Percentiles rank a stretch among this genome's conserved stretches.
Evolutionary conservation across 2,329 filamentous ascomycete genomes (phyloP).

Genomic region (Diplodia scrobiculata): DNA sequence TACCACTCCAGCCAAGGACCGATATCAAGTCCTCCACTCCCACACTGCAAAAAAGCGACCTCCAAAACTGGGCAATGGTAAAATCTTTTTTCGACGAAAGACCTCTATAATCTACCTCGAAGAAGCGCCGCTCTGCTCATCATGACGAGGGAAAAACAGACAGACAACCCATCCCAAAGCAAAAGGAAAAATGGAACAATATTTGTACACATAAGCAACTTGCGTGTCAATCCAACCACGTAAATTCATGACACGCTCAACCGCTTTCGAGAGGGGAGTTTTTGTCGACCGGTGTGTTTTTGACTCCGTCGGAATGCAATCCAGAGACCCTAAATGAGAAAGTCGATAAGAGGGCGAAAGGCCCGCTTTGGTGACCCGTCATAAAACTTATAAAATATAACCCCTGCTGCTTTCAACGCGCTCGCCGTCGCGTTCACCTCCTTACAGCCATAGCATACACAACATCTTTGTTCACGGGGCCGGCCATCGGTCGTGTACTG

Average conservation of each 20-base stretch:
- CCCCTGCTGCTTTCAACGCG: not conserved
- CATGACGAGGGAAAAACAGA: not conserved
- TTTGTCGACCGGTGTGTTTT: slow-evolving; percentile 4
- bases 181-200: not conserved
- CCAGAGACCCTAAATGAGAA: slow-evolving; percentile 4
- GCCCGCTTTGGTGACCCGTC: slow-evolving; percentile 6
- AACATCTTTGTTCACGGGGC: slow-evolving; percentile 1
- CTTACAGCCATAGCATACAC: slow-evolving; percentile 18
- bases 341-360: not conserved
- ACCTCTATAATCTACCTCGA: slow-evolving; percentile 21
- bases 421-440: not conserved
- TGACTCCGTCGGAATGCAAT: slow-evolving; percentile 23
- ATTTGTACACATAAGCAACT: slow-evolving; percentile 17
- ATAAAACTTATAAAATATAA: not conserved
- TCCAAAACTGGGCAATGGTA: not conserved
- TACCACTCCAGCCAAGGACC: not conserved
- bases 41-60: not conserved
- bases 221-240: not conserved
- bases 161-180: slow-evolving; percentile 1
- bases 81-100: slow-evolving; percentile 13
- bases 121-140: slow-evolving; percentile 16
- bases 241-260: slow-evolving; percentile 1
- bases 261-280: slow-evolving; percentile 19
- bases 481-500: slow-evolving; percentile 8
- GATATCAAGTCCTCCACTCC: not conserved